Evolutionary conservation across 345 rosid genomes (phyloP).

Genomic region (Clarkia xantiana): DNA sequence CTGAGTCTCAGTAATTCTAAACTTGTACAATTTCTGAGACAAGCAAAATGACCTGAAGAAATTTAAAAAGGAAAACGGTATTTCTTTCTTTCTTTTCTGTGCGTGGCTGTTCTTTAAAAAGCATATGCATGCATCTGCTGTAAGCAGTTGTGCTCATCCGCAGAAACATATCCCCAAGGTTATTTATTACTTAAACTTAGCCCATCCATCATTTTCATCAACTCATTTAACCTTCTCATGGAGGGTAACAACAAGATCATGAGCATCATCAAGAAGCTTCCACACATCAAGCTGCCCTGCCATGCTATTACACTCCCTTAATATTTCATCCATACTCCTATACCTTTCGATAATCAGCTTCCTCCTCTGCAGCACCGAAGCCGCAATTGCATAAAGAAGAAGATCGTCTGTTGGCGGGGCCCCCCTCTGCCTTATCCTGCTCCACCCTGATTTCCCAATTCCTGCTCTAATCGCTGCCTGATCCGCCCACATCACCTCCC

Average conservation of each 20-base stretch:
- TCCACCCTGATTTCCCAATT: conserved; percentile 77
- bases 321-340: conserved; percentile 85
- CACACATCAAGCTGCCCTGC: conserved; percentile 86
- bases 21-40: no score
- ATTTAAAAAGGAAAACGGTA: no score
- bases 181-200: no score
- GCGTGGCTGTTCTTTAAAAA: no score
- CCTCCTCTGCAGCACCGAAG: conserved; percentile 83
- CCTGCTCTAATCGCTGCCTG: conserved; percentile 89
- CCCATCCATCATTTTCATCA: no score
- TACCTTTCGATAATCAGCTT: conserved; percentile 80
- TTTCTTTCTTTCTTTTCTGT: no score
- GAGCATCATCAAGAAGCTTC: conserved; percentile 95
- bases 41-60: no score
- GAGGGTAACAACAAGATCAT: conserved; percentile 63
- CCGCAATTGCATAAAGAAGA: conserved; percentile 72
- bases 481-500: conserved; percentile 99
- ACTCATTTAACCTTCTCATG: conserved; percentile 57
- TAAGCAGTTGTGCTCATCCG: no score
- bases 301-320: conserved; percentile 85
- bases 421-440: conserved; percentile 56
- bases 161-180: no score
- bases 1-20: no score
- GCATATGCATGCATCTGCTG: no score
- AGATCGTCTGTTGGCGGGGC: conserved; percentile 90